These are phyloP conservation scores for Sordariomycetes sp. DNA, from an alignment of 2,329 filamentous ascomycete species.

Conservation along the genomic window DNA sequence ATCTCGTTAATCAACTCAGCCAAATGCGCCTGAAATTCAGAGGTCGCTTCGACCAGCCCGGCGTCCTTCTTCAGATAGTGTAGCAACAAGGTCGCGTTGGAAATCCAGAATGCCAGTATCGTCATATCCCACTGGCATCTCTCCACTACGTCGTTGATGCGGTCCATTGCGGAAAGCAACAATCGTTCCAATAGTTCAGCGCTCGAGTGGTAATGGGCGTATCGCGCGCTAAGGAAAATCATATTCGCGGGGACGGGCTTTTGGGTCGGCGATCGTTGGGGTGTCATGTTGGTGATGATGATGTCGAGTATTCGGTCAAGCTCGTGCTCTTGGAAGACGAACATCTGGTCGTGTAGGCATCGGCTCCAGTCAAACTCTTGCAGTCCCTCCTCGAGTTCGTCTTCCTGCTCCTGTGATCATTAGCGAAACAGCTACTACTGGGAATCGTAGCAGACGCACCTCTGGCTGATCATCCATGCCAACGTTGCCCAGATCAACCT, in stretches of 20 bases:
- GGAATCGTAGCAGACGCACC: conserved; percentile 41
- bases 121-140: conserved; percentile 99
- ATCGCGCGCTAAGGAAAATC: conserved; percentile 88
- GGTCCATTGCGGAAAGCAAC: conserved; percentile 80
- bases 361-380: conserved; percentile 95
- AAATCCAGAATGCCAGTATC: conserved; percentile 97
- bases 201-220: conserved; percentile 93
- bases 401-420: conserved; percentile 42
- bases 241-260: conserved; percentile 97
- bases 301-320: conserved; percentile 88
- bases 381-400: conserved; percentile 78
- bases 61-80: conserved; percentile 95
- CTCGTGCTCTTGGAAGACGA: conserved; percentile 95
- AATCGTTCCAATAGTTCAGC: conserved; percentile 73
- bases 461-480: conserved; percentile 94
- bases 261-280: conserved; percentile 89
- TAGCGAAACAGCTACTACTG: conserved; percentile 7
- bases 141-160: conserved; percentile 96
- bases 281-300: conserved; percentile 96
- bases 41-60: conserved; percentile 70
- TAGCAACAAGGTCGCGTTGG: conserved; percentile 87
- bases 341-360: conserved; percentile 97
- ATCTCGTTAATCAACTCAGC: conserved; percentile 96
- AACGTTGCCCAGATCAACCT: conserved; percentile 91
- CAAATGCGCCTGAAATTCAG: conserved; percentile 85